Base-by-base conservation (phyloP, 768 basidiomycete genomes). In the Phlebiopsis gigantea region DNA sequence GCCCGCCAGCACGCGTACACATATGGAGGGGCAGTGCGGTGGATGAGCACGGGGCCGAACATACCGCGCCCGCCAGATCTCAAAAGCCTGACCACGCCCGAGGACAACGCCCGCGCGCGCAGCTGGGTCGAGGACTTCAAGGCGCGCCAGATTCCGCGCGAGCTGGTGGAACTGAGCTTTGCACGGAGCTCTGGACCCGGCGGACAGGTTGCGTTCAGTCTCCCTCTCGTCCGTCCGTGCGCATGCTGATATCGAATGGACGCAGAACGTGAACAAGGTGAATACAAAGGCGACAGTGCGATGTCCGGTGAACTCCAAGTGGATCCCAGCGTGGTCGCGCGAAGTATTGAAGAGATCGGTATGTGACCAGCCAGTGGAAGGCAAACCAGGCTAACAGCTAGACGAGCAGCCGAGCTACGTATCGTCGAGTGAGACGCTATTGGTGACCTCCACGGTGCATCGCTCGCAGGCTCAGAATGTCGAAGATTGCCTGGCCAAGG, bases 191-290 rank as follows among this genome's bases (percentile, higher is more conserved):
- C 90, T 3, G 90, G 90, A 22, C 90, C 90, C 5, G 90, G 90
- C 31, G 90, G 90, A 15, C 90, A 91, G 79, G 90, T 88, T 10
- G 17, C n/a, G n/a, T n/a, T n/a, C n/a, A 17, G 34, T 39, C 34
- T 39, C 17, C 28, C 19, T 15, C 45, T 7, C 41, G 22, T n/a
- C n/a, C n/a, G n/a, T n/a, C n/a, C n/a, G n/a, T n/a, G n/a, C n/a
- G n/a, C 46, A 42, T 22, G 15, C 53, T 47, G 22, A 21, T 49
- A 17, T n/a, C 31, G 29, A 53, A 34, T 5, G 21, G 17, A n/a
- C 24, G 14, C 62, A 92, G 88, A 90, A 93, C 61, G 90, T 93
- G 39, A 93, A 93, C 66, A 93, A 91, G 72, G 80, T 92, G n/a
- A 91, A 89, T 57, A 92, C 90, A 14, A 92, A 92, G 66, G 87